Base-by-base conservation (phyloP, 352 stramenopile species). In the Globisporangium cederbergense region DNA sequence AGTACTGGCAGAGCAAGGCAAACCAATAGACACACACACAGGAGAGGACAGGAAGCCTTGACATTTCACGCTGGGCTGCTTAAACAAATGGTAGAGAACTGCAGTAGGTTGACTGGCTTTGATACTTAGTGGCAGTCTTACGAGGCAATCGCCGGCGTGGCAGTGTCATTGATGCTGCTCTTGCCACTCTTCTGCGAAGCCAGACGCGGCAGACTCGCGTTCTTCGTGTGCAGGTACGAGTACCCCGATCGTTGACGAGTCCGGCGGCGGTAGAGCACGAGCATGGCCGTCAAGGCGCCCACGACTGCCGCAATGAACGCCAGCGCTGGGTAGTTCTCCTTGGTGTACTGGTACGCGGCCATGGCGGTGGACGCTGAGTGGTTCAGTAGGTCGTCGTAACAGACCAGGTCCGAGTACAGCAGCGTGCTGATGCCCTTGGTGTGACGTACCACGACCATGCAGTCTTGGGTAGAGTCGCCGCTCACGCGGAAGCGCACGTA, bases 181-280 rank as follows among this genome's bases (percentile, higher is more conserved):
- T 62, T 66, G 10, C 50, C 53, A 58, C n/a, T 38, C 20, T 55
- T 36, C 42, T 71, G 68, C 1, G 65, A 66, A 11, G 76, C 72
- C 57, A 84, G 64, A 20, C 66, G 68, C 28, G 68, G 65, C n/a
- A 78, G 61, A 54, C 78, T 80, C 16, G 66, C 66, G n/a, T 68
- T 75, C 62, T 77, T 80, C 10, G 77, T 83, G 36, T 69, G 75
- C 47, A 89, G 47, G 68, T 89, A 89, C 63, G 77, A 78, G 70
- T 89, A 89, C 3, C 80, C 80, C 10, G 73, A 79, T 32, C 80
- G 80, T 50, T 89, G 78, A 25, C 57, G 67, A 32, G 73, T 72
- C n/a, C 78, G 78, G 45, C 83, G 75, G 22, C 70, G 77, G 47
- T 77, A 71, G 14, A 86, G 13, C 11, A 84, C 38, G 4, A 81